Evolutionary conservation across 2,329 filamentous ascomycete species (phyloP).

Genomic region (Fusarium sambucinum): DNA sequence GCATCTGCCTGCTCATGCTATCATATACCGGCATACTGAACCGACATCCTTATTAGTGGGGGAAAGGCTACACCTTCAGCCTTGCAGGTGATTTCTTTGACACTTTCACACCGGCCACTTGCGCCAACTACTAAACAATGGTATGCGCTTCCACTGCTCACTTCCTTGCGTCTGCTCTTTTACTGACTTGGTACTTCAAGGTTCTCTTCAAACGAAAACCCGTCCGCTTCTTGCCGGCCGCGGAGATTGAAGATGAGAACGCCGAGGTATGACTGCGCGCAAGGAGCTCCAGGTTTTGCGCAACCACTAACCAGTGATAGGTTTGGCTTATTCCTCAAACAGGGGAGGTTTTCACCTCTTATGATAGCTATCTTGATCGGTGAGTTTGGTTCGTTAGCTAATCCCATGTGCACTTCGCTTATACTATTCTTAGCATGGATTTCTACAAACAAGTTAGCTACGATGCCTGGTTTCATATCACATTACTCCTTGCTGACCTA

Average conservation of each 20-base stretch:
- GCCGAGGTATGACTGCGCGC: constrained; percentile 72
- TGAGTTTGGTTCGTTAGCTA: constrained; percentile 58
- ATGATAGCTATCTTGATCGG: constrained; percentile 89
- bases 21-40: constrained; percentile 25
- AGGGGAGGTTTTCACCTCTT: constrained; percentile 87
- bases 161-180: constrained; percentile 7
- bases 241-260: constrained; percentile 81
- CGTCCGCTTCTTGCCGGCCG: constrained; percentile 81
- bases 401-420: constrained; percentile 20
- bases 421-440: constrained; percentile 73
- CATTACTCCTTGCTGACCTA: constrained; percentile 34
- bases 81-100: constrained; percentile 43
- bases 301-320: constrained; percentile 60
- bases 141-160: constrained; percentile 27
- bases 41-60: constrained; percentile 46
- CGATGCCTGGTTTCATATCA: constrained; percentile 8
- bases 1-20: constrained; percentile 39
- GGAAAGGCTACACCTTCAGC: constrained; percentile 45
- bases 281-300: constrained; percentile 16
- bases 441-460: constrained; percentile 86
- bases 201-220: constrained; percentile 97
- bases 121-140: constrained; percentile 41
- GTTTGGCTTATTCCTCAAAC: constrained; percentile 94
- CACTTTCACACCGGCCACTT: constrained; percentile 29
- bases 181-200: constrained; percentile 59